A percentile compares a stretch with the other conserved stretches of the same genome.
These are phyloP conservation scores for Chalaropsis thielavioides DNA, from an alignment of 2,329 filamentous ascomycete genomes.

Conservation along the genomic window DNA sequence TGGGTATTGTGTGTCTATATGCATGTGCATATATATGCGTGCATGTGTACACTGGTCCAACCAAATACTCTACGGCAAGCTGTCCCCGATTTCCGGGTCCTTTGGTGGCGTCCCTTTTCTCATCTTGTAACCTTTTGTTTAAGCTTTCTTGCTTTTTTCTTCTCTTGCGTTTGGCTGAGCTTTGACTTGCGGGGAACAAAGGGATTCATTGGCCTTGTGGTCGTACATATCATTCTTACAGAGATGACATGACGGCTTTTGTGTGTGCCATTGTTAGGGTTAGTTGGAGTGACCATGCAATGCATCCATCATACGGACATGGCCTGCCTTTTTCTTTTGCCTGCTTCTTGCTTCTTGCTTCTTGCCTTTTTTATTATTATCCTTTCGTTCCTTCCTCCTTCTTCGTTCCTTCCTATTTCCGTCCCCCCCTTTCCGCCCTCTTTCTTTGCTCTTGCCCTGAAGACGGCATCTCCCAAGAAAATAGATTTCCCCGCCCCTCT, in stretches of 20 bases:
- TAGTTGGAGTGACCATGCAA: no score
- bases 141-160: not conserved
- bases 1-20: not conserved
- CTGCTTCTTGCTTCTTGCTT: not conserved
- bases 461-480: not conserved
- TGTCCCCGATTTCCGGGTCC: not conserved
- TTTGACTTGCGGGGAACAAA: slow-evolving; percentile 4
- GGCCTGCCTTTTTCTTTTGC: not conserved
- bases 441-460: not conserved
- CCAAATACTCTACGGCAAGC: not conserved
- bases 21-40: not conserved
- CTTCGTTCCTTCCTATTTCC: not conserved
- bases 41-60: not conserved
- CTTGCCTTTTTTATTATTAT: not conserved
- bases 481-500: not conserved
- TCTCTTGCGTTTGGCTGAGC: not conserved
- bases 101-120: not conserved
- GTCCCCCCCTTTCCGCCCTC: not conserved
- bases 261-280: not conserved
- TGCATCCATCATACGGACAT: no score
- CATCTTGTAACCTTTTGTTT: not conserved
- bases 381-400: not conserved
- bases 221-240: not conserved
- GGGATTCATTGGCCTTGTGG: not conserved
- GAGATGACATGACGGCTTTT: not conserved